These are phyloP conservation scores for Annulohypoxylon nitens DNA, from an alignment of 495 filamentous ascomycete species.

Conservation along the genomic window DNA sequence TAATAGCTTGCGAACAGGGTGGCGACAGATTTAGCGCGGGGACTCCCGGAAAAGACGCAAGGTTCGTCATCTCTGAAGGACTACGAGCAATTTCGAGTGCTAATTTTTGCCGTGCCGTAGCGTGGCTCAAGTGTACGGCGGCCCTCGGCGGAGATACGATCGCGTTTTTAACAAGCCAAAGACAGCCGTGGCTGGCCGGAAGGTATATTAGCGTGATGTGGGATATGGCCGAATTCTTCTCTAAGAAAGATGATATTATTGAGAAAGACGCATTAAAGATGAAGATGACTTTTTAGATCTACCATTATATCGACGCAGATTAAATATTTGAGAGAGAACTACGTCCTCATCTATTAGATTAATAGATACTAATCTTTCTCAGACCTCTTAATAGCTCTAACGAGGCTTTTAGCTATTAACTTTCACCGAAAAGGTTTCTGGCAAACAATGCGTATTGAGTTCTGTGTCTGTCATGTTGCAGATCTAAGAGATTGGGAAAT, in stretches of 20 bases:
- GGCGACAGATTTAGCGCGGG: conserved; percentile 29
- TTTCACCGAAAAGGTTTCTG: too few relatives aligned
- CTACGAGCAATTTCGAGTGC: not conserved
- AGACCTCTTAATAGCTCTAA: too few relatives aligned
- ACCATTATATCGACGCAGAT: too few relatives aligned
- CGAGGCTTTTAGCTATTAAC: too few relatives aligned
- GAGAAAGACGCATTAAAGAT: conserved; percentile 60
- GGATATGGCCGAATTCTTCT: conserved; percentile 63
- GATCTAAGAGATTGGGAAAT: too few relatives aligned
- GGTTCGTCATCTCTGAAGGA: conserved; percentile 11
- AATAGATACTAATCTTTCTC: too few relatives aligned
- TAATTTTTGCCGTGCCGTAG: conserved; percentile 9
- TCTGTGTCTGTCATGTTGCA: too few relatives aligned
- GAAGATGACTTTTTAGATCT: conserved; percentile 52
- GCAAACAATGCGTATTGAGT: too few relatives aligned
- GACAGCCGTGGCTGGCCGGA: conserved; percentile 63
- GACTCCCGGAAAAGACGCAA: conserved; percentile 35
- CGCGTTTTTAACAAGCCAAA: conserved; percentile 61
- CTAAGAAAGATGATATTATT: conserved; percentile 61
- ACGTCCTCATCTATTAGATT: too few relatives aligned
- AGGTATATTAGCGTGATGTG: conserved; percentile 61
- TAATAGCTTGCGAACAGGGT: conserved; percentile 29
- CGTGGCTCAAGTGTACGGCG: conserved; percentile 52
- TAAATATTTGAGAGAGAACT: too few relatives aligned
- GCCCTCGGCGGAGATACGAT: conserved; percentile 61